Percentiles rank a stretch among this genome's conserved stretches.
Conservation (phyloP, 148 eudicot species). For the Chenopodium quinoa region DNA sequence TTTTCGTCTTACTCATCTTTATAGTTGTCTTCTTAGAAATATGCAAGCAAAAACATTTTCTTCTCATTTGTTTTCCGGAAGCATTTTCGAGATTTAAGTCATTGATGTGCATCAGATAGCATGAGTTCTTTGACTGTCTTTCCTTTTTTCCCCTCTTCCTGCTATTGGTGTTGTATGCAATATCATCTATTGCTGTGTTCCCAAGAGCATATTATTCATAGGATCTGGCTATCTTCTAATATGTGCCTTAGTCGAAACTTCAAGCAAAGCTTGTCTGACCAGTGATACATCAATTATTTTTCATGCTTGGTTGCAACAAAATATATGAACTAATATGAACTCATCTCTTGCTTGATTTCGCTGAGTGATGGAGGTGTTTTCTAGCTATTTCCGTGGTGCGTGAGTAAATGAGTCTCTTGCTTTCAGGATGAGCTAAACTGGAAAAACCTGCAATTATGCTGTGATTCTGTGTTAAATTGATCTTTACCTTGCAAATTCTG, state of each 20-base stretch:
- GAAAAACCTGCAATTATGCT: not conserved
- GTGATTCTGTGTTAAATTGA: not conserved
- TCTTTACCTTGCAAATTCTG: not conserved
- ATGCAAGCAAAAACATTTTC: not conserved
- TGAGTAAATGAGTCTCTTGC: not conserved
- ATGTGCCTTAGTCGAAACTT: not conserved
- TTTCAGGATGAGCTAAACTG: not conserved
- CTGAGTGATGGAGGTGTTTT: not conserved
- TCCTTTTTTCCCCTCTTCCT: no score
- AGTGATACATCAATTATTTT: not conserved
- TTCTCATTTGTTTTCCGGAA: no score
- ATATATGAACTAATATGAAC: not conserved
- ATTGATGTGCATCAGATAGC: not conserved
- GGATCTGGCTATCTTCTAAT: not conserved
- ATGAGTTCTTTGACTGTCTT: not conserved
- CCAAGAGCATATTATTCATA: not conserved
- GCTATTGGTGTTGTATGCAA: no score
- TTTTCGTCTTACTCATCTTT: not conserved
- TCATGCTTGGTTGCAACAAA: not conserved
- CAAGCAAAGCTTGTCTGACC: not conserved
- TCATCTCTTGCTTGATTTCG: not conserved
- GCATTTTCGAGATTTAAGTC: not conserved
- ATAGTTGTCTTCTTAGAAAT: no score
- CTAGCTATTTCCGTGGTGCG: not conserved
- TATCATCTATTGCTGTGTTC: no score